A percentile compares a stretch with the other conserved stretches of the same genome.
Evolutionary conservation across 169 alveolate genomes (phyloP).

Genomic region (Eimeria sp.): DNA sequence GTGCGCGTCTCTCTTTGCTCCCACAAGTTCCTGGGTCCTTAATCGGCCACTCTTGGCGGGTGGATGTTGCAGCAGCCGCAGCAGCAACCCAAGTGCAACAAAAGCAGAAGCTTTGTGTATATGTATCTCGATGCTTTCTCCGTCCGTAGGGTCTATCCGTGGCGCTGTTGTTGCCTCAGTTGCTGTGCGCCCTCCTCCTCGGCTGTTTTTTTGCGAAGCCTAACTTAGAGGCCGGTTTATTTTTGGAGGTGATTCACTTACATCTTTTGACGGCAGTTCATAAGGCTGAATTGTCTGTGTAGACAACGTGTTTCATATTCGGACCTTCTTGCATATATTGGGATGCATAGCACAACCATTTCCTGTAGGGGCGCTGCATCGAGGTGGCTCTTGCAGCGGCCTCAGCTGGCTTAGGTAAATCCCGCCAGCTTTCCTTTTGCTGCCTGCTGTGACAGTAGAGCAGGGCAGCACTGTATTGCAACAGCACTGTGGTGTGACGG

Average conservation of each 20-base stretch:
- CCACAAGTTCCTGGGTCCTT: neutral
- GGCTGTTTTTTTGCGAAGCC: constrained; percentile 44
- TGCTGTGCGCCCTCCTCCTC: constrained; percentile 33
- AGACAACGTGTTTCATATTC: neutral
- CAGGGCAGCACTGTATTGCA: neutral
- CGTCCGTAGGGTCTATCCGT: neutral
- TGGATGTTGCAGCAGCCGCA: neutral
- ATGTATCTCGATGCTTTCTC: neutral
- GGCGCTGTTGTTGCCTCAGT: constrained; percentile 70
- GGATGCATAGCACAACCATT: neutral
- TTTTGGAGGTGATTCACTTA: constrained; percentile 11
- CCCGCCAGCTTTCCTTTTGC: neutral
- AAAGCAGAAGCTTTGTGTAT: neutral
- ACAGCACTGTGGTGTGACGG: neutral
- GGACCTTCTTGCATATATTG: neutral
- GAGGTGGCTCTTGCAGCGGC: neutral
- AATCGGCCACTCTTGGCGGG: neutral
- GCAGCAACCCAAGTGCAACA: neutral
- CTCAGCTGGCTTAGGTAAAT: neutral
- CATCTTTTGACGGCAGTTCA: neutral
- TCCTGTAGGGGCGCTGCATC: neutral
- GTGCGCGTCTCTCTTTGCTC: neutral
- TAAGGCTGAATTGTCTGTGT: neutral
- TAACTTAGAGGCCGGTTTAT: constrained; percentile 40
- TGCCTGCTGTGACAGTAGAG: neutral